A percentile compares a stretch with the other conserved stretches of the same genome.
These are phyloP conservation scores for rapeseed (Brassica napus) DNA, from an alignment of 345 rosid species.

Conservation along the genomic window Da-Ae NC_063435.1:8538001-8538500, in stretches of 20 bases:
- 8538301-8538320: slow-evolving; percentile 22
- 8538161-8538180: slow-evolving; percentile 44
- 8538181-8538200: slow-evolving; percentile 37
- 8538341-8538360: slow-evolving; percentile 28
- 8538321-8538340: neutral
- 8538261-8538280: slow-evolving; percentile 85
- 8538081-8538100: slow-evolving; percentile 47
- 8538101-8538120: slow-evolving; percentile 47
- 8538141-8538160: slow-evolving; percentile 38
- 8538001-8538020: slow-evolving; percentile 19
- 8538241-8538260: slow-evolving; percentile 74
- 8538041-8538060: slow-evolving; percentile 7
- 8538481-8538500: slow-evolving; percentile 33
- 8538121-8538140: slow-evolving; percentile 47
- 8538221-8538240: slow-evolving; percentile 63
- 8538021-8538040: slow-evolving; percentile 10
- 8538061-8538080: slow-evolving; percentile 11
- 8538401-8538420: slow-evolving; percentile 48
- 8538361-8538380: slow-evolving; percentile 75
- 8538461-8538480: slow-evolving; percentile 56
- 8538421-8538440: slow-evolving; percentile 57
- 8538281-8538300: slow-evolving; percentile 26
- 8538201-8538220: slow-evolving; percentile 37
- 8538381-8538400: slow-evolving; percentile 55
- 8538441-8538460: slow-evolving; percentile 53